Evolutionary conservation across 1,284 basidiomycete species (phyloP), one percentile per base, ranked within the genome.

Genomic region (Malassezia equina): DNA sequence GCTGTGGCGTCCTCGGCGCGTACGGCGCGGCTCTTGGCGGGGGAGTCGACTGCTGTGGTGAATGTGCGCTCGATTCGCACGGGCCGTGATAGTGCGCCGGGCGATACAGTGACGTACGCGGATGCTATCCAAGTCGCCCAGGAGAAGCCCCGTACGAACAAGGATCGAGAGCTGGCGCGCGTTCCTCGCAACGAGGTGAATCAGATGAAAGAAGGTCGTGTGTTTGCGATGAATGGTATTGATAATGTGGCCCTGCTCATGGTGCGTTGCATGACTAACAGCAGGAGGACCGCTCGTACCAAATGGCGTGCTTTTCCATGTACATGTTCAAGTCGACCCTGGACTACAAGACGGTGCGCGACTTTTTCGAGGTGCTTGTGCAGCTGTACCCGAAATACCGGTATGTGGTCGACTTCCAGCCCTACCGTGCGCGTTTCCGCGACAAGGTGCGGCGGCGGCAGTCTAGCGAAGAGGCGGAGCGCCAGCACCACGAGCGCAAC

Each of bases 301-400:
- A 69, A 34, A 63, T 64, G 23, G 69, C 62, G 39, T 73, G 71
- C 60, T 73, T 67, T 61, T 71, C 68, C 46, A 69, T 73, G 44
- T 73, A 73, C 64, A 60, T 70, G 55, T 73, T 73, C 63, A 64
- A 64, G 40, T 55, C 66, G 24, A 61, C 62, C 43, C 59, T 73
- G 47, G 69, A 72, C 48, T 58, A 65, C 47, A 57, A 63, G 50
- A 72, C 71, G 2, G 63, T 72, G 45, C 56, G 63, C 29, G 62
- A 66, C 45, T 73, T 73, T 52, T 72, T 73, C 53, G 62, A 69
- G 45, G 62, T 64, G 29, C 61, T 73, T 4, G 64, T 63, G 19
- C 57, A 70, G 51, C 61, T 64, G 17, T 73, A 72, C 32, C 69
- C 69, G 19, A 71, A 72, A 51, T 73, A 69, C 40, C 60, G 67